These are phyloP conservation scores for Ettlia oleoabundans DNA, from an alignment of 139 green algal species.

Conservation along the genomic window DNA sequence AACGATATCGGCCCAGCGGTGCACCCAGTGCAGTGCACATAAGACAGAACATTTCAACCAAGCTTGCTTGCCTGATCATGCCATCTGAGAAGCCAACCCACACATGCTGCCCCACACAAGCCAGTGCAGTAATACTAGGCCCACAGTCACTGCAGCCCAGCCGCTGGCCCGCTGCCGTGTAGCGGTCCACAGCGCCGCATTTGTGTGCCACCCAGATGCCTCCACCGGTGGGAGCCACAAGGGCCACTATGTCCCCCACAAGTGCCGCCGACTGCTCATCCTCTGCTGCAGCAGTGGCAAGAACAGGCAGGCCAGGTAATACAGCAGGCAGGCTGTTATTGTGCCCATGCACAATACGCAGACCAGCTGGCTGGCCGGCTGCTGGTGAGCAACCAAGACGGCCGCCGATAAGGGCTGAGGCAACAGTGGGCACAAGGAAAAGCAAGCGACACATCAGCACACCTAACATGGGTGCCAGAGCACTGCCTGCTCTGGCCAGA, in stretches of 20 bases:
- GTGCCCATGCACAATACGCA: no score
- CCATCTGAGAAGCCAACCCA: slow-evolving; percentile 74
- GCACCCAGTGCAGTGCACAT: no score
- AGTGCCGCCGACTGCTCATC: background rate
- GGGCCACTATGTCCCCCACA: background rate
- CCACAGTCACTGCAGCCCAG: slow-evolving; percentile 42
- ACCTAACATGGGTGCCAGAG: background rate
- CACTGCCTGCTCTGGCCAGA: background rate
- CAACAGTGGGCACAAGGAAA: no score
- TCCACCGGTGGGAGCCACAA: slow-evolving; percentile 56
- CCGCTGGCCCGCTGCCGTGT: slow-evolving; percentile 59
- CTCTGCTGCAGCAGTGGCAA: slow-evolving; percentile 3
- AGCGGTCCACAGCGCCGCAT: slow-evolving; percentile 65
- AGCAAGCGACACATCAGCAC: background rate
- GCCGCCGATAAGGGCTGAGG: background rate
- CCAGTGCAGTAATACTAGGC: slow-evolving; percentile 45
- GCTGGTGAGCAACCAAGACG: background rate
- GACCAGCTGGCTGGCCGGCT: no score
- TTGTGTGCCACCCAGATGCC: slow-evolving; percentile 68
- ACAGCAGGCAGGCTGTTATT: no score
- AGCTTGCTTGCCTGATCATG: slow-evolving; percentile 29
- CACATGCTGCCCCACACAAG: slow-evolving; percentile 45
- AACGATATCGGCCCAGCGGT: no score
- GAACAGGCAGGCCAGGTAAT: no score
- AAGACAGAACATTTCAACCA: background rate